Conservation (phyloP, 2,329 filamentous ascomycete species). For the Talaromyces albobiverticillius region DNA sequence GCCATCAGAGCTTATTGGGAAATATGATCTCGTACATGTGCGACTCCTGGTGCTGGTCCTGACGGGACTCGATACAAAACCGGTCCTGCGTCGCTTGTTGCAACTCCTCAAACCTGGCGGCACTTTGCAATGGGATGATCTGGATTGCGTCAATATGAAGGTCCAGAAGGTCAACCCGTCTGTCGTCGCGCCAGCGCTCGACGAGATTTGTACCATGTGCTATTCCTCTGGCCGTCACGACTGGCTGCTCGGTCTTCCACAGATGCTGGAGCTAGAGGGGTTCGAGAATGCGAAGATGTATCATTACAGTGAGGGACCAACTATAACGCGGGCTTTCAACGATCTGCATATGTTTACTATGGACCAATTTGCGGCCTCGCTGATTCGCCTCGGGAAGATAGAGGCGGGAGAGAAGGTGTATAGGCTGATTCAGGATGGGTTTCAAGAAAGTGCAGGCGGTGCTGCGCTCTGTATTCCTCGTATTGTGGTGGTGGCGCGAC, state of each 20-base stretch:
- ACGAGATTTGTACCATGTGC: conserved; percentile 18
- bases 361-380: conserved; percentile 18
- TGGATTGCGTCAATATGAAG: conserved; percentile 21
- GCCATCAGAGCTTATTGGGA: conserved; percentile 18
- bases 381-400: conserved; percentile 13
- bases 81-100: conserved; percentile 20
- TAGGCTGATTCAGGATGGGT: conserved; percentile 14
- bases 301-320: conserved; percentile 16
- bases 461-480: conserved; percentile 19
- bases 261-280: conserved; percentile 14
- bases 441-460: conserved; percentile 16
- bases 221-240: conserved; percentile 22
- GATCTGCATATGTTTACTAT: conserved; percentile 22
- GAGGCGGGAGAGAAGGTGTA: conserved; percentile 16
- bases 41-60: conserved; percentile 16
- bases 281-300: conserved; percentile 17
- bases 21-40: conserved; percentile 24
- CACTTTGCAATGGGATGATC: conserved; percentile 30
- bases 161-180: conserved; percentile 16
- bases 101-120: conserved; percentile 28
- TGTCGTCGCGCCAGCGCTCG: conserved; percentile 15
- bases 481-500: conserved; percentile 16
- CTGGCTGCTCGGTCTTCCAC: conserved; percentile 19
- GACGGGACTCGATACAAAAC: conserved; percentile 14
- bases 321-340: conserved; percentile 17